These are phyloP conservation scores for Hyaloscypha finlandica DNA, from an alignment of 495 filamentous ascomycete genomes.

Conservation along the genomic window DNA sequence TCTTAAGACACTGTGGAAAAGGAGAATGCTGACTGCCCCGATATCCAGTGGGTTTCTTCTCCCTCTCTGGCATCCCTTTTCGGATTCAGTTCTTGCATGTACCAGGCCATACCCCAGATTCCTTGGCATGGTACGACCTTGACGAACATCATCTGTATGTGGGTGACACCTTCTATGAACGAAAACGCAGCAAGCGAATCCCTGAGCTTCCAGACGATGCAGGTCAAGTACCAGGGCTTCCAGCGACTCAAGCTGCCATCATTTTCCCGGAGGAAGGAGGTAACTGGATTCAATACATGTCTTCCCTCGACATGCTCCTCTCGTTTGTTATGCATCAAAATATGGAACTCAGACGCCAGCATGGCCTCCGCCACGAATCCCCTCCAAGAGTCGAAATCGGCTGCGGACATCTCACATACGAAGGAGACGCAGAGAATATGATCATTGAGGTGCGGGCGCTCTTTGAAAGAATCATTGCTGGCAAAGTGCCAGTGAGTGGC, in stretches of 20 bases:
- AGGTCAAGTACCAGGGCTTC: slow-evolving; percentile 13
- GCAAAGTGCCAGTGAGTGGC: slow-evolving; percentile 27
- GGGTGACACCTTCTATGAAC: slow-evolving; percentile 45
- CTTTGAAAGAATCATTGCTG: slow-evolving; percentile 32
- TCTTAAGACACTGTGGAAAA: too few relatives aligned
- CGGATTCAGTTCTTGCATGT: slow-evolving; percentile 41
- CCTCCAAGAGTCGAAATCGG: slow-evolving; percentile 29
- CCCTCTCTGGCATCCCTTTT: slow-evolving; percentile 17
- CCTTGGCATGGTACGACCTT: slow-evolving; percentile 43
- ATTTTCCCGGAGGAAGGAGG: slow-evolving; percentile 39
- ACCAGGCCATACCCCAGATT: slow-evolving; percentile 46
- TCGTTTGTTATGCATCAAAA: slow-evolving; percentile 33
- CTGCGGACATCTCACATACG: slow-evolving; percentile 36
- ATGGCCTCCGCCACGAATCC: background rate
- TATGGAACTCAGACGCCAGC: slow-evolving; percentile 16
- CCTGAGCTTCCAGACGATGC: slow-evolving; percentile 20
- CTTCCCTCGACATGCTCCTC: slow-evolving; percentile 33
- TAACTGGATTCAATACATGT: slow-evolving; percentile 35
- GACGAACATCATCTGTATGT: slow-evolving; percentile 42
- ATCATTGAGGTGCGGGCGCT: slow-evolving; percentile 28
- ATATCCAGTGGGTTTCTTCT: slow-evolving; percentile 25
- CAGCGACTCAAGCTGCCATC: slow-evolving; percentile 33
- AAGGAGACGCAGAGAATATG: slow-evolving; percentile 33
- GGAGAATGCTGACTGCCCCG: too few relatives aligned
- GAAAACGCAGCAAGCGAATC: slow-evolving; percentile 27